Base-by-base conservation (phyloP, 768 basidiomycete species). In the Psilocybe subaeruginosa region DNA sequence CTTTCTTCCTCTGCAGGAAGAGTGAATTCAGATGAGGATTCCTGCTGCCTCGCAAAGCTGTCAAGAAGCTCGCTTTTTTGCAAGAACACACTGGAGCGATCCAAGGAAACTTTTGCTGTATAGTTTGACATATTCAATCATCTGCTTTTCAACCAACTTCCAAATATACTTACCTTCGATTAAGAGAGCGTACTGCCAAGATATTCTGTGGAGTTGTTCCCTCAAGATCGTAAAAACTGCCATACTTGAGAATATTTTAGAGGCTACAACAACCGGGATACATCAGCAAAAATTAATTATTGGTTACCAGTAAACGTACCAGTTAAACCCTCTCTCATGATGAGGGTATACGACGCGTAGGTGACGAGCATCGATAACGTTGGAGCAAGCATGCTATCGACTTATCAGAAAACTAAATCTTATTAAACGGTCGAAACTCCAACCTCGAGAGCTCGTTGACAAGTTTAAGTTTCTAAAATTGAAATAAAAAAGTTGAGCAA, bases 361-460 rank as follows among this genome's bases (percentile, higher is more conserved):
- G 88, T 88, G 19, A 83, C 80, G 29, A 88, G 68, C 88, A 90
- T 91, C n/a, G 85, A 85, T 1, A 83, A 55, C 5, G 89, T 71
- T 0, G 91, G 90, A 17, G 91, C 83, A 45, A 84, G 58, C 60
- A 80, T 84, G 68, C 87, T 90, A 45, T 9, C 27, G 16, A 16
- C 29, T 12, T 8, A 8, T 56, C 11, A 49, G 12, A 11, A 27
- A 8, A 37, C 29, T 19, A 23, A 23, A 23, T 23, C 23, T 23
- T 23, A 23, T 2, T 23, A 23, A 23, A 23, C 23, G 23, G 23
- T 29, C 9, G 7, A 27, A 56, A 17, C 31, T 43, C 60, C 64
- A 60, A 27, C 62, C 46, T 12, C 51, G 45, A 14, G 46, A 52
- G 41, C 56, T 63, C 12, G 52, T 50, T 51, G 8, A 48, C 27